phyloP scores from a whole-genome alignment of 345 rosid species.

The Bretschneidera sinensis region DNA sequence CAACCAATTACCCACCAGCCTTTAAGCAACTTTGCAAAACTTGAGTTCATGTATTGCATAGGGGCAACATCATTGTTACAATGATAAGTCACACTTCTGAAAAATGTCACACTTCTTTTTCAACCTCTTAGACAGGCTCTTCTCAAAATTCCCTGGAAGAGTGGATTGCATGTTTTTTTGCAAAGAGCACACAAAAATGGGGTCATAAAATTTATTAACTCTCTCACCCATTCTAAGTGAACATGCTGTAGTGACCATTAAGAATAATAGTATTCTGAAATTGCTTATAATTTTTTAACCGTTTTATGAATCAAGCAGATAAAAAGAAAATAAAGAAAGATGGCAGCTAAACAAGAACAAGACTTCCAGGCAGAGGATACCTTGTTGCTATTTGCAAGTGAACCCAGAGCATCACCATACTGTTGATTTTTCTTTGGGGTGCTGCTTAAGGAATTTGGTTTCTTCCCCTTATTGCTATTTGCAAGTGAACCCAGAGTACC shows the following conservation, averaged over 20 bases:
- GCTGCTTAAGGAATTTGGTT: slow-evolving; percentile 13
- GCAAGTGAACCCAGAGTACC: slow-evolving; percentile 25
- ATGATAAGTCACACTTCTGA: not conserved
- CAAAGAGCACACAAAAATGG: no score
- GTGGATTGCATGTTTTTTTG: no score
- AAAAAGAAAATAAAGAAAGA: not conserved
- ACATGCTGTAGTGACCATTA: no score
- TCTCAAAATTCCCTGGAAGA: no score
- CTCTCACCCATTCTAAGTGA: no score
- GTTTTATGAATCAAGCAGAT: no score
- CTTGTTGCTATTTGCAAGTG: slow-evolving; percentile 31
- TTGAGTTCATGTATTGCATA: not conserved
- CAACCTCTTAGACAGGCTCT: not conserved
- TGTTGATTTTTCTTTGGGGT: slow-evolving; percentile 24
- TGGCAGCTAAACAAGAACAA: not conserved
- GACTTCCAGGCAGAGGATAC: slow-evolving; percentile 16
- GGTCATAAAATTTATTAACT: no score
- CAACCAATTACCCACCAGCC: no score
- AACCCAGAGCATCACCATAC: slow-evolving; percentile 18
- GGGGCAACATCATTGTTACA: not conserved
- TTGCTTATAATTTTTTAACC: not conserved
- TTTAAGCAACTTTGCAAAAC: not conserved
- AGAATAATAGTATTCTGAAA: no score
- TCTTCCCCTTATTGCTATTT: slow-evolving; percentile 22
- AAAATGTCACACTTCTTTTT: not conserved